A percentile compares a stretch with the other conserved stretches of the same genome.
Evolutionary conservation across 1,139 yeast genomes (phyloP).

Genomic region (Debaryomyces singareniensis): DNA sequence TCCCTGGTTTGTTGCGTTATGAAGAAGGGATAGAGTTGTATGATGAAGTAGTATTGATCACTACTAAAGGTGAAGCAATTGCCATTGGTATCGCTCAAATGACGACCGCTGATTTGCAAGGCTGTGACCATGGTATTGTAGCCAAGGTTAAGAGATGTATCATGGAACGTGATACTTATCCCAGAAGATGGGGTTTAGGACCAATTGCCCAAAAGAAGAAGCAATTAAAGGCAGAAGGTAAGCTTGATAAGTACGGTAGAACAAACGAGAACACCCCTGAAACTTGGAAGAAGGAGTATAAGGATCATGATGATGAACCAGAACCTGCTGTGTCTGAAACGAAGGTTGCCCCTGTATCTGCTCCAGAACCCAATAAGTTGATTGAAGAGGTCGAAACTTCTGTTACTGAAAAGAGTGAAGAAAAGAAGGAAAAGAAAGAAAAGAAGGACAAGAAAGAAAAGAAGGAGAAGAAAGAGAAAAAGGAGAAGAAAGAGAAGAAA

Average conservation of each 20-base stretch:
- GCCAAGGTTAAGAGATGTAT: conserved; percentile 98
- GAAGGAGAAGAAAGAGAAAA: conserved; percentile 6
- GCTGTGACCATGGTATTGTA: conserved; percentile 98
- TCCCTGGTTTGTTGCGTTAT: conserved; percentile 95
- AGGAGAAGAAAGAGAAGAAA: conserved; percentile 57
- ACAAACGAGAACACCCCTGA: conserved; percentile 90
- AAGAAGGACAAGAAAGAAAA: conserved; percentile 58
- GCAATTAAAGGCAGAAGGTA: conserved; percentile 95
- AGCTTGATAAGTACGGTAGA: conserved; percentile 93
- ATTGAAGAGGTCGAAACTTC: conserved; percentile 26
- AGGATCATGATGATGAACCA: conserved; percentile 67
- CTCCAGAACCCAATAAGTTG: conserved; percentile 46
- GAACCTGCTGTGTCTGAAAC: conserved; percentile 46
- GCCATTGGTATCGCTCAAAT: conserved; percentile 98
- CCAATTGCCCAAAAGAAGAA: conserved; percentile 98
- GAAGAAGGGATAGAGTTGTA: conserved; percentile 97
- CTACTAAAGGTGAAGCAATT: conserved; percentile 99
- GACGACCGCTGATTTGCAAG: conserved; percentile 94
- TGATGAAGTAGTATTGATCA: conserved; percentile 96
- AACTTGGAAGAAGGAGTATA: conserved; percentile 83
- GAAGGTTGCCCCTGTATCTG: conserved; percentile 44
- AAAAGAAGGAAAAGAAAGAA: conserved; percentile 44
- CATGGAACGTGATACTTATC: conserved; percentile 98
- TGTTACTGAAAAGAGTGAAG: conserved; percentile 46
- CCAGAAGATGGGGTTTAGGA: conserved; percentile 99